A percentile compares a stretch with the other conserved stretches of the same genome.
phyloP scores from a whole-genome alignment of 1,284 basidiomycete species.

The Somion occarium region DNA sequence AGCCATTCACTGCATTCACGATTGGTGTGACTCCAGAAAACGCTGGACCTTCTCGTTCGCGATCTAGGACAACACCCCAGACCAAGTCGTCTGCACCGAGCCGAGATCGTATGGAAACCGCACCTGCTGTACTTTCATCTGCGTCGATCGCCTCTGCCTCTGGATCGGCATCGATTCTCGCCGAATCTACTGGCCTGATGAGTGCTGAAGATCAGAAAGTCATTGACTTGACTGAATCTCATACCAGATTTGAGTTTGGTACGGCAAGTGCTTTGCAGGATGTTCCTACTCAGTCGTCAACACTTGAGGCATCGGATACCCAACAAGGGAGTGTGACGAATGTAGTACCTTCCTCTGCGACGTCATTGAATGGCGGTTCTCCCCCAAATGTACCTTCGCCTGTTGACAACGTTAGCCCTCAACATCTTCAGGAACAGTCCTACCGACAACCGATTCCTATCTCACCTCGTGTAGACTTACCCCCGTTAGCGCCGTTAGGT shows the following conservation, averaged over 20 bases:
- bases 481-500: background rate
- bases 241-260: constrained; percentile 54
- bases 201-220: constrained; percentile 15
- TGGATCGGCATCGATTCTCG: background rate
- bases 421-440: background rate
- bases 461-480: background rate
- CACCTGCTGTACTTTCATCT: constrained; percentile 7
- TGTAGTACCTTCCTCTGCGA: background rate
- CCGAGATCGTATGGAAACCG: constrained; percentile 1
- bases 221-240: constrained; percentile 32
- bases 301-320: background rate
- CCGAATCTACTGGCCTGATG: background rate
- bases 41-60: constrained; percentile 30
- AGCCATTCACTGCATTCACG: constrained; percentile 35
- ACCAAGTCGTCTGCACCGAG: constrained; percentile 17
- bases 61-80: constrained; percentile 30
- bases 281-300: constrained; percentile 3
- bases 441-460: background rate
- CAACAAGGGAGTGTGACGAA: background rate
- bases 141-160: background rate
- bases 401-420: background rate
- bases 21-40: constrained; percentile 44
- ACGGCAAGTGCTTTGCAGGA: constrained; percentile 31
- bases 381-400: background rate
- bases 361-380: background rate